phyloP scores from a whole-genome alignment of 345 rosid genomes.

The Brassica napus region Da-Ae NC_063442.1:43199501-43200000 shows the following conservation, averaged over 20 bases:
- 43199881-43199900: slow-evolving; percentile 99
- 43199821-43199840: slow-evolving; percentile 96
- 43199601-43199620: slow-evolving; percentile 77
- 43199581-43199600: slow-evolving; percentile 61
- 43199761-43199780: slow-evolving; percentile 92
- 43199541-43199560: slow-evolving; percentile 70
- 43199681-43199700: slow-evolving; percentile 87
- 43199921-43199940: slow-evolving; percentile 95
- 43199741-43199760: slow-evolving; percentile 94
- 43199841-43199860: slow-evolving; percentile 94
- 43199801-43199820: slow-evolving; percentile 84
- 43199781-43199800: slow-evolving; percentile 99
- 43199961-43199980: slow-evolving; percentile 88
- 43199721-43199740: slow-evolving; percentile 92
- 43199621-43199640: slow-evolving; percentile 62
- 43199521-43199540: slow-evolving; percentile 72
- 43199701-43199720: slow-evolving; percentile 90
- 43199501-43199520: slow-evolving; percentile 78
- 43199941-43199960: slow-evolving; percentile 74
- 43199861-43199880: slow-evolving; percentile 96
- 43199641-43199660: slow-evolving; percentile 35
- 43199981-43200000: slow-evolving; percentile 80
- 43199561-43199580: slow-evolving; percentile 86
- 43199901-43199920: slow-evolving; percentile 96
- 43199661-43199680: slow-evolving; percentile 67